phyloP scores from a whole-genome alignment of 2,329 filamentous ascomycete genomes.

The Botrytis hyacinthi region DNA sequence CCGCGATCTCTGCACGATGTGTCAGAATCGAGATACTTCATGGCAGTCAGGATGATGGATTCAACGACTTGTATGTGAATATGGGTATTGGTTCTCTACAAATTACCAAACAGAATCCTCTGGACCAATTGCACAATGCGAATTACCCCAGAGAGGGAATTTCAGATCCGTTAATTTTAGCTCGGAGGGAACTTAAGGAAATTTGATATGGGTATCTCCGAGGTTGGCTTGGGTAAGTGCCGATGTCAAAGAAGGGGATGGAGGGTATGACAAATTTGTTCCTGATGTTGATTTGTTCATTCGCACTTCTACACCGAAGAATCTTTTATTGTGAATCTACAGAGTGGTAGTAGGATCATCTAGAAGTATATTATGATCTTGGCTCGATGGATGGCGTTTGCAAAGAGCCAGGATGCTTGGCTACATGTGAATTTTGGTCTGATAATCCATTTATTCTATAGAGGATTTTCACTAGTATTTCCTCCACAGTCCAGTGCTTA shows the following conservation, averaged over 20 bases:
- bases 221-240: background rate
- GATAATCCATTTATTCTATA: background rate
- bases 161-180: background rate
- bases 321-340: background rate
- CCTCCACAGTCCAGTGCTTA: background rate
- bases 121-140: background rate
- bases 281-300: background rate
- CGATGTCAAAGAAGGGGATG: background rate
- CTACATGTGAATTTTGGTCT: background rate
- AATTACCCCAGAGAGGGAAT: background rate
- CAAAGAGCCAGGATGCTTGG: background rate
- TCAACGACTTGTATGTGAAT: background rate
- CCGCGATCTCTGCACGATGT: background rate
- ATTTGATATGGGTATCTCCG: background rate
- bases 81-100: background rate
- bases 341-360: background rate
- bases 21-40: background rate
- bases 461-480: background rate
- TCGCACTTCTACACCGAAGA: background rate
- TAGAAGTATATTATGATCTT: background rate
- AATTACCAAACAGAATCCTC: background rate
- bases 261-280: background rate
- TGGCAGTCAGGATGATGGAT: background rate
- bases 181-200: background rate
- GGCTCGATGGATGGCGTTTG: background rate